Evolutionary conservation across 345 rosid species (phyloP), one percentile per base, ranked within the genome.

Genomic region (Cardiospermum halicacabum): DNA sequence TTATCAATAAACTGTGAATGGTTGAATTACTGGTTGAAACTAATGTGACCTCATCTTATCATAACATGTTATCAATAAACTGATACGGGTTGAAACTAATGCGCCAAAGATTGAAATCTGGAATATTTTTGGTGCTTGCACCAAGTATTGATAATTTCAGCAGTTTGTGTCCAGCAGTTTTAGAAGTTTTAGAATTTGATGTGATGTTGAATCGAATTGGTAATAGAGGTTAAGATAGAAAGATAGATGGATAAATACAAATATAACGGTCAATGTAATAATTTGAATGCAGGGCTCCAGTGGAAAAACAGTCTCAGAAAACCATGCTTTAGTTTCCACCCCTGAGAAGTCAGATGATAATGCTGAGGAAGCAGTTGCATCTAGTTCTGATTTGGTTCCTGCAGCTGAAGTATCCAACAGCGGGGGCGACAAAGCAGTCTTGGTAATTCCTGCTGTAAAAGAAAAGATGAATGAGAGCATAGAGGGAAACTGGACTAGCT

Each of bases 241-340:
- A 57, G 51, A 19, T 54, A 51, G 53, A 62, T 27, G 40, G 55
- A 30, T 11, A 37, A 9, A 43, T 2, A 43, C 0, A n/a, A 5
- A 34, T 30, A 12, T 40, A 28, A 48, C 51, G 57, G 10, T 32
- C 9, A 32, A 37, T 30, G 36, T 69, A 48, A 62, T 72, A 6
- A 25, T 58, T 60, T 67, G 54, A 59, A 24, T 67, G 76, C 78
- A 80, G 84, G 64, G 28, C 64, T 67, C 71, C 28, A 60, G 56
- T 31, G 69, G 62, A 53, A 75, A 56, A 7, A 51, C 59, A 15
- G 57, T 48, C 12, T 31, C 36, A 12, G 49, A 47, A 25, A 53
- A 47, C 43, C 62, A 49, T 67, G 57, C 50, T 64, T 45, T 40
- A 21, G 60, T 27, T 74, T 63, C 56, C 39, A 28, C 36, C 25